Evolutionary conservation across 345 rosid species (phyloP).

Genomic region (Salix viminalis): DNA sequence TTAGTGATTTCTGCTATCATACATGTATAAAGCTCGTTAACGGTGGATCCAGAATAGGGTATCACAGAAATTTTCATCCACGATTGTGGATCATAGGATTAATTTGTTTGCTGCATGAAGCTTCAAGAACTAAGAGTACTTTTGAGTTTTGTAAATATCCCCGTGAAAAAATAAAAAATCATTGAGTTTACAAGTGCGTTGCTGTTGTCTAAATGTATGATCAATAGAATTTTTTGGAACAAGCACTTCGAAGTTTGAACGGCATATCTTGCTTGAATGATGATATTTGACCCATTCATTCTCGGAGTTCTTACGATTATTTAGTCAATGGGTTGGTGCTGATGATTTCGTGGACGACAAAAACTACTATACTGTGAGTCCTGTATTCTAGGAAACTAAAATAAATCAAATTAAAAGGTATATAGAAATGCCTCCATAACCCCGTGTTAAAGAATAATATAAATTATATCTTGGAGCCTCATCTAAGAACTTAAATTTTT

Average conservation of each 20-base stretch:
- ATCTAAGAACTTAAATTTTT: no score
- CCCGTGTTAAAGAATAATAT: no score
- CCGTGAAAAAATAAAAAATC: not conserved
- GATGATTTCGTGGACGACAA: not conserved
- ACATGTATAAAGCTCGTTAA: not conserved
- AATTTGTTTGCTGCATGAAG: not conserved
- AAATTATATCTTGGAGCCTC: no score
- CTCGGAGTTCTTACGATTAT: not conserved
- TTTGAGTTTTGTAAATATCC: not conserved
- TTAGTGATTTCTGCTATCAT: not conserved
- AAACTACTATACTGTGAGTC: not conserved
- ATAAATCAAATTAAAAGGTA: not conserved
- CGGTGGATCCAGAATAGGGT: not conserved
- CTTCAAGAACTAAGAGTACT: not conserved
- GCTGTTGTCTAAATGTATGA: not conserved
- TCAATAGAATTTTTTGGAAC: not conserved
- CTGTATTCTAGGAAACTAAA: not conserved
- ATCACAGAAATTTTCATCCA: not conserved
- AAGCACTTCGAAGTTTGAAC: not conserved
- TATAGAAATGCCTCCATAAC: no score
- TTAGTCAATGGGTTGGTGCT: not conserved
- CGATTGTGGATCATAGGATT: not conserved
- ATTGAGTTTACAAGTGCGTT: not conserved
- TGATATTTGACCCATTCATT: not conserved
- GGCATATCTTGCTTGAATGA: not conserved